Base-by-base conservation (phyloP, 2,329 filamentous ascomycete species). In the Alternaria conjuncta region DNA sequence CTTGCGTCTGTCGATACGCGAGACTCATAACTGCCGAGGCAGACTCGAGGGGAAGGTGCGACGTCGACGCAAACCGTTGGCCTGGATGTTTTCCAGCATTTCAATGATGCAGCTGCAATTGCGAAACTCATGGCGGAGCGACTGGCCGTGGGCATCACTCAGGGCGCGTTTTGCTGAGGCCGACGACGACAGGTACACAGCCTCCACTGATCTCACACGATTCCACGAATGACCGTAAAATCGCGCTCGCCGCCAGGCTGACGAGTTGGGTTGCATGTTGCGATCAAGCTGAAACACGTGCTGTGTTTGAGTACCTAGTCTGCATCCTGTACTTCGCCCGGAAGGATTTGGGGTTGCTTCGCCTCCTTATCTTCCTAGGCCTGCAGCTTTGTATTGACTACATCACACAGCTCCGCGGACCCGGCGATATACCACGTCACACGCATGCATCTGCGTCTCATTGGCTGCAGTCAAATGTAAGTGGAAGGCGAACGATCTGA, bases 81-180 rank as follows among this genome's bases (percentile, higher is more conserved):
- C 0, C 36, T 18, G n/a, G 9, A 2, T 18, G 4, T 0, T 18
- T 10, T 41, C 5, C 36, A 18, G 9, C 9, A 18, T 2, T 3
- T 5, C 15, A 6, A 9, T 18, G n/a, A 10, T 3, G 8, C 8
- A 9, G 36, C 36, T 41, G n/a, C 4, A 9, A 18, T 41, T 41
- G 36, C 36, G 36, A 41, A 41, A 6, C 15, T 51, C 26, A 32
- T 20, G n/a, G 47, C 47, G 6, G 12, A 32, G 20, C 36, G 20
- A 21, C n/a, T 15, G 18, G 26, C 12, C 6, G 12, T 11, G 5
- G 20, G 18, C 18, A 13, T 51, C n/a, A 12, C 8, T 32, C 12
- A 26, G 47, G 7, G 26, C 12, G 20, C 18, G 18, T 28, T 18
- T 47, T 47, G 23, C 21, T 47, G 45, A 47, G 21, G 25, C 15